These are phyloP conservation scores for Euryodendron excelsum DNA, from an alignment of 148 eudicot genomes.

Conservation along the genomic window DNA sequence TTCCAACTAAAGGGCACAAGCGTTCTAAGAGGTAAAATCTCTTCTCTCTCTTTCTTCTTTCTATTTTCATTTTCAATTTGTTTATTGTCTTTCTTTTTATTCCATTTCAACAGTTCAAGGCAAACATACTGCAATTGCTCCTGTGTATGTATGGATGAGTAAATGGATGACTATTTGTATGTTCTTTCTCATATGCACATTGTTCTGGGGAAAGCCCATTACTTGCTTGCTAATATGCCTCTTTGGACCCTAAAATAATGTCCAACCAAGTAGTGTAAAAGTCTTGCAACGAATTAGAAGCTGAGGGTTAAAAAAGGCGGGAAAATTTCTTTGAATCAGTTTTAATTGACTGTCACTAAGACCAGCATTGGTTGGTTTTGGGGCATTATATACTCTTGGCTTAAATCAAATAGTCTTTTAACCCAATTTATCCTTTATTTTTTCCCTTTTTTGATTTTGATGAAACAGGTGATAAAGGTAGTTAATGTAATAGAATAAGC, in stretches of 20 bases:
- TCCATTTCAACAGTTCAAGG: no score
- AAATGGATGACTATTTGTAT: no score
- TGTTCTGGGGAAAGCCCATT: no score
- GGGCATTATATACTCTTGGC: no score
- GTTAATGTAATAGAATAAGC: background rate
- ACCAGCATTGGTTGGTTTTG: no score
- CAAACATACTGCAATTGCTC: no score
- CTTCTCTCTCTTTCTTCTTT: background rate
- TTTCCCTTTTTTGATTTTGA: background rate
- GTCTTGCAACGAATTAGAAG: background rate
- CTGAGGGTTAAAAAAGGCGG: background rate
- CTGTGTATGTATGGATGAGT: no score
- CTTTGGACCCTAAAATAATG: background rate
- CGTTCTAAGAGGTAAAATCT: conserved; percentile 12
- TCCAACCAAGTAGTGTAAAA: no score
- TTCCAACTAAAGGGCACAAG: conserved; percentile 17
- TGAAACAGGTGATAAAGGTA: background rate
- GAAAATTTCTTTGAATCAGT: background rate
- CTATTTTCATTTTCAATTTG: background rate
- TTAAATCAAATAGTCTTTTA: background rate
- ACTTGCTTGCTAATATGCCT: conserved; percentile 1
- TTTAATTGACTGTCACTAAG: no score
- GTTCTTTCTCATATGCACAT: no score
- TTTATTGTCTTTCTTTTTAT: background rate
- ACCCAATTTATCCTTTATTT: background rate